Base-by-base conservation (phyloP, 1,284 basidiomycete species). In the Irpex lacteus region DNA sequence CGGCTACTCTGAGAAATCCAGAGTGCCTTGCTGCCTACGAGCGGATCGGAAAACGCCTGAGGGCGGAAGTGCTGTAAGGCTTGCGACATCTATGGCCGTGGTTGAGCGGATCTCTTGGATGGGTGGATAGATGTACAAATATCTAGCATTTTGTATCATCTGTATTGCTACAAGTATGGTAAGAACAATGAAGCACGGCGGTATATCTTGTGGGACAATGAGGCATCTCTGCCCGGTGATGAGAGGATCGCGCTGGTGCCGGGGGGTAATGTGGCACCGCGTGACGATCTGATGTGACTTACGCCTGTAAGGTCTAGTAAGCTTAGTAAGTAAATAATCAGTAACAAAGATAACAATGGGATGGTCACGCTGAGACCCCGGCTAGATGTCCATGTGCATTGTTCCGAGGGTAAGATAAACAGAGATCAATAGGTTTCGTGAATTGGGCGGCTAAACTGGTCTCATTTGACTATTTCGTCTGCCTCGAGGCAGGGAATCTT, bases 1-100 rank as follows among this genome's bases (percentile, higher is more conserved):
- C 84, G 15, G 84, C 91, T 11, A 95, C 93, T 6, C 75, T 95
- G 67, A 81, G 85, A 47, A 95, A 95, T 74, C 90, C 92, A 6
- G 85, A 86, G 63, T 92, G 89, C 70, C 80, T 95, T 50, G 76
- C 75, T 6, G 86, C 86, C 69, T 94, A 91, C 74, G 84, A 79
- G 49, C 74, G 76, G 15, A 76, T 92, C 32, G 91, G 92, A 54
- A 72, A 78, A 61, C 40, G 26, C 54, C 64, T 72, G 66, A 66
- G 72, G 52, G 68, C 63, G 60, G 70, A 72, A 65, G 63, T 63
- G 5, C 9, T 15, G 19, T 53, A 4, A 32, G 52, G 18, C 52
- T 7, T 19, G 18, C 18, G 18, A 19, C 13, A 15, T 15, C 18
- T 49, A 53, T 11, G 18, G 15, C 15, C 26, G 59, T 13, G 8